Base-by-base conservation (phyloP, 768 basidiomycete genomes). In the Flagelloscypha sp. region DNA sequence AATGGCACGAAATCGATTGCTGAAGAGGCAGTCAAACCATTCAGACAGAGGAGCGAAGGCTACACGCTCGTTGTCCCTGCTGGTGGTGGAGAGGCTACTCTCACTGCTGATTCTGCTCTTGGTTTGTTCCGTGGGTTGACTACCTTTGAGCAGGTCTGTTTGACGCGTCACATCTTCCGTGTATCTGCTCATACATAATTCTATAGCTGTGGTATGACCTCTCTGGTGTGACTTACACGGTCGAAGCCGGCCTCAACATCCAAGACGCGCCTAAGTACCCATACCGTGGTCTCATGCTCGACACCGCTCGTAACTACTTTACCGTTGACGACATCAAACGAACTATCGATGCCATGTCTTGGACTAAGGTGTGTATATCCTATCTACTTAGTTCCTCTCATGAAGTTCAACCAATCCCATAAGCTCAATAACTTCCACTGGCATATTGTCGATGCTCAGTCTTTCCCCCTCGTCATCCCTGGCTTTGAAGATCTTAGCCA, bases 221-320 rank as follows among this genome's bases (percentile, higher is more conserved):
- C 20, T 48, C 54, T 6, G 68, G 61, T 6, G 57, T 56, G 9
- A 67, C 62, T 1, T 83, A 82, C 46, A 64, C 70, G 0, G 54
- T 68, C 27, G 62, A 71, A 28, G 72, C 72, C 2, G 80, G 80
- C 2, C 52, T 82, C 10, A 58, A 61, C 5, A 79, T 86, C 25
- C 57, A 68, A 28, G 83, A 87, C 52, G 47, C 62, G 3, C 82
- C 84, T 13, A 74, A 22, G 5, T 44, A 82, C 79, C 78, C 79
- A 0, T 84, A 79, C 50, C 73, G 87, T 15, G 84, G 81, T 7
- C 66, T 87, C 37, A 73, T 88, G 73, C 66, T 90, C 9, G 87
- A 90, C 51, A 89, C 86, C 0, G 65, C 84, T 1, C 63, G 86
- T 17, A 80, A 87, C 57, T 90, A 76, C 55, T 80, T 77, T 55